These are phyloP conservation scores for Eucalyptus shirleyi DNA, from an alignment of 345 rosid species.

Conservation along the genomic window DNA sequence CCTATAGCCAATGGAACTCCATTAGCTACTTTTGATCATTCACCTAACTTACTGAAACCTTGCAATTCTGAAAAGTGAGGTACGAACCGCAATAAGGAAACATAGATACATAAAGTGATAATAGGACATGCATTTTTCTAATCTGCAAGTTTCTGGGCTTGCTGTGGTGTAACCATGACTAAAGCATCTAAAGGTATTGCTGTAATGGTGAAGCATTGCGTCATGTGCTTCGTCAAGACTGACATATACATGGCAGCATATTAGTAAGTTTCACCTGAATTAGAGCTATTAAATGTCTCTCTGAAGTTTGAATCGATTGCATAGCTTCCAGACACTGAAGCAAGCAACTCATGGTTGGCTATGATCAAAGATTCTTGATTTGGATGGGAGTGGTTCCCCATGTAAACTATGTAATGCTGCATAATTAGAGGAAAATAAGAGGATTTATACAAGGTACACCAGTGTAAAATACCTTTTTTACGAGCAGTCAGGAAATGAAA, in stretches of 20 bases:
- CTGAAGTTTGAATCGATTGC: neutral
- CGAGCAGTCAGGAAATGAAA: too few species aligned
- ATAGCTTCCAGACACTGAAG: constrained; percentile 29
- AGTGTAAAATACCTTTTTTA: too few species aligned
- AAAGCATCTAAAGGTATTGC: constrained; percentile 34
- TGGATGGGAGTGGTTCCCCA: too few species aligned
- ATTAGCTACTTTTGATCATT: neutral
- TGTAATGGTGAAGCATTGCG: constrained; percentile 29
- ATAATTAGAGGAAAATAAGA: too few species aligned
- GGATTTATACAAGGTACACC: too few species aligned
- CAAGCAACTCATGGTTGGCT: constrained; percentile 23
- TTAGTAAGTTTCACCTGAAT: neutral
- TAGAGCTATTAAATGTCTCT: neutral
- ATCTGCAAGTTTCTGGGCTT: constrained; percentile 21
- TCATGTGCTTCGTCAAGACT: constrained; percentile 15
- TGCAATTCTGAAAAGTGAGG: neutral
- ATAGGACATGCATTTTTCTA: neutral
- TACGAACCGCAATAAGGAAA: neutral
- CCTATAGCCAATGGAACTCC: neutral
- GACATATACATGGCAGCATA: neutral
- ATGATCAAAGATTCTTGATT: constrained; percentile 22
- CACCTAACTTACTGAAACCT: neutral
- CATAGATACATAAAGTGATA: neutral
- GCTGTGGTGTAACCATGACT: constrained; percentile 29
- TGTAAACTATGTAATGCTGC: too few species aligned